phyloP scores from a whole-genome alignment of 1,284 basidiomycete species.

The Rhodotorula glutinis region DNA sequence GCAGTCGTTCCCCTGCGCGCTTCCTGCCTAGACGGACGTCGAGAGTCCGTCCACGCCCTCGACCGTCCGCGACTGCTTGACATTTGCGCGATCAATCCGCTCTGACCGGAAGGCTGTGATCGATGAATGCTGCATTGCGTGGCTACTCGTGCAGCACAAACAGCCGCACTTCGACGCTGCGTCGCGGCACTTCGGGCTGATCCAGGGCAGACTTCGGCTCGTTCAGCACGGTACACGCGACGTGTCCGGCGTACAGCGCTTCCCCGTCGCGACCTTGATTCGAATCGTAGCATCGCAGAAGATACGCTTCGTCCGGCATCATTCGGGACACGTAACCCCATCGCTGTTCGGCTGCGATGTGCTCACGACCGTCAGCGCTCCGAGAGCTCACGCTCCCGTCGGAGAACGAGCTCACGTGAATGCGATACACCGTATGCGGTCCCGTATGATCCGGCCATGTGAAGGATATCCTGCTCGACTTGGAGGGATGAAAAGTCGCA shows the following conservation, averaged over 20 bases:
- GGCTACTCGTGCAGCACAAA: conserved; percentile 19
- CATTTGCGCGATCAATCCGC: not conserved
- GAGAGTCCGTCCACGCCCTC: too few species aligned
- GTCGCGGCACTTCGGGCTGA: conserved; percentile 9
- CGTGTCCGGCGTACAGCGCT: conserved; percentile 22
- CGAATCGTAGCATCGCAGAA: conserved; percentile 46
- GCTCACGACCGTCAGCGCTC: too few species aligned
- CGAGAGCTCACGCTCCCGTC: not conserved
- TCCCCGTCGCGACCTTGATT: conserved; percentile 23
- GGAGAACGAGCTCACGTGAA: too few species aligned
- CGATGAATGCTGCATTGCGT: not conserved
- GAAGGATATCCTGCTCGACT: conserved; percentile 30
- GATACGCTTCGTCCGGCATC: conserved; percentile 44
- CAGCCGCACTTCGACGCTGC: conserved; percentile 23
- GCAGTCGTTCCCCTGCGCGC: too few species aligned
- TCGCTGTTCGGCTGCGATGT: conserved; percentile 20
- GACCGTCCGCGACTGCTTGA: too few species aligned
- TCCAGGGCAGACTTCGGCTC: conserved; percentile 6
- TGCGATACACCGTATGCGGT: conserved; percentile 42
- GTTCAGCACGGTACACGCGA: conserved; percentile 16
- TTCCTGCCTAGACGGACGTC: too few species aligned
- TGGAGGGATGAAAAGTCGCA: conserved; percentile 33
- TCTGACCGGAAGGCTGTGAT: not conserved
- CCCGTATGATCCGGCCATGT: conserved; percentile 41
- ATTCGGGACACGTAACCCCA: conserved; percentile 46